Percentiles rank a stretch among this genome's conserved stretches.
These are phyloP conservation scores for Lecanicillium sp. DNA, from an alignment of 2,329 filamentous ascomycete genomes.

Conservation along the genomic window DNA sequence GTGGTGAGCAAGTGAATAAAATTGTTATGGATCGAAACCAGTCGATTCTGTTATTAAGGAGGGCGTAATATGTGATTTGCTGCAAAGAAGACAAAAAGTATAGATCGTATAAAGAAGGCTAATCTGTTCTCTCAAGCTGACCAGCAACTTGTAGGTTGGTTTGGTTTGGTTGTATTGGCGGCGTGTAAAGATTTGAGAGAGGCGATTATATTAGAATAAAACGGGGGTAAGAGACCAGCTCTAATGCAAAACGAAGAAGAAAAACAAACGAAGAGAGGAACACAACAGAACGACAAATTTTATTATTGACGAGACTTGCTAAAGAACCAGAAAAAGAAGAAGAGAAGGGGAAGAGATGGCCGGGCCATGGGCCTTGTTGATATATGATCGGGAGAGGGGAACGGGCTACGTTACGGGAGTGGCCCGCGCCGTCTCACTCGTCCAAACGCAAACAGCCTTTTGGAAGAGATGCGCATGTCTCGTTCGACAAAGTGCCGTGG, in stretches of 20 bases:
- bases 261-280: slow-evolving; percentile 28
- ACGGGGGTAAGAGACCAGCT: slow-evolving; percentile 50
- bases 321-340: slow-evolving; percentile 43
- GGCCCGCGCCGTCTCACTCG: too few species aligned
- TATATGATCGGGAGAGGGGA: slow-evolving; percentile 1
- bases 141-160: slow-evolving; percentile 27
- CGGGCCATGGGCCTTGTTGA: slow-evolving; percentile 20
- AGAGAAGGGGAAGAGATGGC: slow-evolving; percentile 27
- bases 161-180: slow-evolving; percentile 12
- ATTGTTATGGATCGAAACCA: slow-evolving; percentile 24
- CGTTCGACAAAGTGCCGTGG: too few species aligned
- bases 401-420: too few species aligned
- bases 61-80: slow-evolving; percentile 19
- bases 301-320: slow-evolving; percentile 30
- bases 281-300: slow-evolving; percentile 31
- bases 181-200: slow-evolving; percentile 19
- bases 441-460: not conserved
- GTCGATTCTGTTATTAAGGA: slow-evolving; percentile 39
- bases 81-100: slow-evolving; percentile 14
- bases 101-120: slow-evolving; percentile 11
- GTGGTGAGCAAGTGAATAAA: slow-evolving; percentile 41
- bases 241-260: slow-evolving; percentile 31
- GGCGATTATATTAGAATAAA: slow-evolving; percentile 19
- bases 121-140: slow-evolving; percentile 27
- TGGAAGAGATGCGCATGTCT: too few species aligned